Evolutionary conservation across 2,329 filamentous ascomycete genomes (phyloP), one percentile per base, ranked within the genome.

Genomic region (Alternaria incomplexa): DNA sequence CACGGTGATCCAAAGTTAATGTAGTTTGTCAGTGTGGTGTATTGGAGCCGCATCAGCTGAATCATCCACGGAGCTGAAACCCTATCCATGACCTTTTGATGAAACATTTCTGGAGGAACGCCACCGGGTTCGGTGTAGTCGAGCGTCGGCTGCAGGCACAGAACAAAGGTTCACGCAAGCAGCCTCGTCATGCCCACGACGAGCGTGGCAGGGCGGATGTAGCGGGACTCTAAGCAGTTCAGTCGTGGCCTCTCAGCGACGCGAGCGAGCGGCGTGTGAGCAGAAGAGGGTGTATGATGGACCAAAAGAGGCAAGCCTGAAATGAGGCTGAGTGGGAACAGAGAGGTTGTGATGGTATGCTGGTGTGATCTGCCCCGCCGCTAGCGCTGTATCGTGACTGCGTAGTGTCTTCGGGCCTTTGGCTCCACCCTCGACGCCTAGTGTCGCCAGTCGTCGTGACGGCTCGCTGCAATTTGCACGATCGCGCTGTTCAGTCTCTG

Each of bases 101-200:
- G 40, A 45, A 22, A 15, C 58, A 32, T 46, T 32, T 30, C 32
- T 45, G 32, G 50, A 58, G 43, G 46, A 58, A 45, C 43, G 55
- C 36, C 48, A 30, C 54, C 22, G 15, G 50, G 60, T 40, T 51
- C 12, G 56, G 57, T 53, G 50, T 56, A 40, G 54, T 57, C 30
- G 58, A 43, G 50, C 28, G 48, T 40, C 61, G 61, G 61, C 53
- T 61, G 58, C 64, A 65, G 55, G 63, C 56, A 65, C 63, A 62
- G 64, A 72, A 68, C 67, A 58, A 72, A 67, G 59, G 73, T 76
- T 75, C 71, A 69, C 73, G 71, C 72, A 58, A 67, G 62, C 63
- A 66, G 61, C 64, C 58, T 68, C 58, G 65, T 68, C 66, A 62
- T 44, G 60, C 48, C 40, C 48, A 28, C 23, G 50, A 52, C 45